Percentiles rank a stretch among this genome's conserved stretches.
Evolutionary conservation across 169 alveolate genomes (phyloP).

Genomic region (Eimeria acervulina): DNA sequence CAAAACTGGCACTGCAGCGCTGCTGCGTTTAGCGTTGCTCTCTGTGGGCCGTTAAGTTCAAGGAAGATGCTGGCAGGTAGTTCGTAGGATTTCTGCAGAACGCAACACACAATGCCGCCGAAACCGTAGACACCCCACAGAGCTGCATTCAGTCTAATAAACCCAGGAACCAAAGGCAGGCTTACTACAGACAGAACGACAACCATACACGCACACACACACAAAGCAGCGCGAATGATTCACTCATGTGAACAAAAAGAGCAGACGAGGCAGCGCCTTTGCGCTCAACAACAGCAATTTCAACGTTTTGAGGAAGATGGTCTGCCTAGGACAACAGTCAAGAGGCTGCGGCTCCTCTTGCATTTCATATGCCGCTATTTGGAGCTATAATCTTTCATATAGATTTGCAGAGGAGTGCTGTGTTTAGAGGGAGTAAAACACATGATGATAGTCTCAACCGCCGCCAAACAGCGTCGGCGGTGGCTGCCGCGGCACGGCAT

Average conservation of each 20-base stretch:
- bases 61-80: not conserved
- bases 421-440: not conserved
- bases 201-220: too few species aligned
- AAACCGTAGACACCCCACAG: constrained; percentile 21
- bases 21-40: too few species aligned
- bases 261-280: not conserved
- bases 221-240: too few species aligned
- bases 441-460: not conserved
- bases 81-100: constrained; percentile 8
- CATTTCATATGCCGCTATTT: not conserved
- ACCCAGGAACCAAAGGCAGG: not conserved
- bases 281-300: not conserved
- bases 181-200: too few species aligned
- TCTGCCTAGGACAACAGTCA: not conserved
- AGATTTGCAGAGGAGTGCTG: not conserved
- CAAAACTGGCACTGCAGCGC: not conserved
- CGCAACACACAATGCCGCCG: not conserved
- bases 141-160: not conserved
- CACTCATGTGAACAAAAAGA: not conserved
- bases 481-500: not conserved
- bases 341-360: not conserved
- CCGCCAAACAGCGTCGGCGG: not conserved
- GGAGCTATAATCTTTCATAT: not conserved
- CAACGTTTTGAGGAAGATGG: not conserved
- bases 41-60: not conserved